phyloP scores from a whole-genome alignment of 192 early-diverging fungal species.

The Jimgerdemannia lactiflua region DNA sequence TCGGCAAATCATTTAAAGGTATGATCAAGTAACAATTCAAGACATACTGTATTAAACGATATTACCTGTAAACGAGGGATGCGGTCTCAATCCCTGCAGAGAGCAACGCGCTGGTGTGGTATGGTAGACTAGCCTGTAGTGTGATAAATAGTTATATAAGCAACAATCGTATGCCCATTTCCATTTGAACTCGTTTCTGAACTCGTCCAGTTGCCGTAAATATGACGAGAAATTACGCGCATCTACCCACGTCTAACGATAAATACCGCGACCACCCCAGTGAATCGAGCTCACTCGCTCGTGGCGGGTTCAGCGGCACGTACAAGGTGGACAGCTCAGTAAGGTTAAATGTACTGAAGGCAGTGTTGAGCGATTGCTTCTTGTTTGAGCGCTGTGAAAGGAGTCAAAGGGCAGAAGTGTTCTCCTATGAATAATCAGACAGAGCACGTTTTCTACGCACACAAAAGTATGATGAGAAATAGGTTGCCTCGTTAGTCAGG shows the following conservation, averaged over 20 bases:
- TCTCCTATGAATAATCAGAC: no score
- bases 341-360: slow-evolving; percentile 32
- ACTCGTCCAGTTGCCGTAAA: no score
- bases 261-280: slow-evolving; percentile 32
- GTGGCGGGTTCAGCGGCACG: slow-evolving; percentile 44
- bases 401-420: background rate
- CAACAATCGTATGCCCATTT: no score
- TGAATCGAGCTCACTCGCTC: slow-evolving; percentile 1
- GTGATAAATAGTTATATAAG: background rate
- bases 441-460: no score
- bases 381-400: slow-evolving; percentile 21
- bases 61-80: slow-evolving; percentile 39
- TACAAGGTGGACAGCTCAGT: slow-evolving; percentile 45
- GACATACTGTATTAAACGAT: background rate
- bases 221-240: background rate
- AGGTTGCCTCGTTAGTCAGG: background rate
- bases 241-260: slow-evolving; percentile 31
- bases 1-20: no score
- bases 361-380: slow-evolving; percentile 37
- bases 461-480: background rate
- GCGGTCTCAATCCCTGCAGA: slow-evolving; percentile 51
- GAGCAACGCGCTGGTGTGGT: slow-evolving; percentile 53
- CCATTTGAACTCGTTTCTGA: no score
- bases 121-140: slow-evolving; percentile 30
- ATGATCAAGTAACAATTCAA: background rate